Evolutionary conservation across 208 protist species (phyloP), one percentile per base, ranked within the genome.

Genomic region (Crithidia mellificae): DNA sequence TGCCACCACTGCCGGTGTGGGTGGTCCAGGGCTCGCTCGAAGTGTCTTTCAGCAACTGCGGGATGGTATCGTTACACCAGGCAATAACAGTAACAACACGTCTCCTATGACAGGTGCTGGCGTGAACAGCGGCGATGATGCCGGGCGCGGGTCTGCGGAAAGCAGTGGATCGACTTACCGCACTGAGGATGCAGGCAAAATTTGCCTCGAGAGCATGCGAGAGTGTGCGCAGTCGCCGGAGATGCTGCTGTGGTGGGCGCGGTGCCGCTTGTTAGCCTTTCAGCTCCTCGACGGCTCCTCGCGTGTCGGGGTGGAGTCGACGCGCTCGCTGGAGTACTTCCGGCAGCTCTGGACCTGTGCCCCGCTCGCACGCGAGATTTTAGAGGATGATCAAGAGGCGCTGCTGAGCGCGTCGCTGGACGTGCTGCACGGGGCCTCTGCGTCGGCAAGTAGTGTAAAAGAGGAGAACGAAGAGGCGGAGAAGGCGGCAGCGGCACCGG

Each of bases 181-280:
- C 11, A 70, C 63, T 14, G 64, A 75, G 53, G 64, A 70, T 34
- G 70, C 68, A 19, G 44, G 38, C 29, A 74, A 68, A 15, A 70
- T 75, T 30, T 78, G 75, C 39, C 72, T 90, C 22, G 68, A 78
- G 62, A 87, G 73, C 52, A 92, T 95, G 83, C 74, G 62, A 59
- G 73, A 49, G 73, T 75, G 49, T 50, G 49, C 58, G 4, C 51
- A 71, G 63, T 63, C 51, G 32, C 69, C 68, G 25, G 67, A 68
- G 64, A 22, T 68, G 54, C 57, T 85, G 43, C 65, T 95, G 58
- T 95, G 90, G 87, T 95, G 90, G 90, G 83, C 81, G 19, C 83
- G 90, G 53, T 91, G 81, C 74, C 85, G 90, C 1, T 63, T 95
- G 39, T 71, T 95, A 12, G 78, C 75, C 52, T 68, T 86, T 49